A percentile compares a stretch with the other conserved stretches of the same genome.
phyloP scores from a whole-genome alignment of 495 filamentous ascomycete genomes.

The Elaphomyces granulatus region DNA sequence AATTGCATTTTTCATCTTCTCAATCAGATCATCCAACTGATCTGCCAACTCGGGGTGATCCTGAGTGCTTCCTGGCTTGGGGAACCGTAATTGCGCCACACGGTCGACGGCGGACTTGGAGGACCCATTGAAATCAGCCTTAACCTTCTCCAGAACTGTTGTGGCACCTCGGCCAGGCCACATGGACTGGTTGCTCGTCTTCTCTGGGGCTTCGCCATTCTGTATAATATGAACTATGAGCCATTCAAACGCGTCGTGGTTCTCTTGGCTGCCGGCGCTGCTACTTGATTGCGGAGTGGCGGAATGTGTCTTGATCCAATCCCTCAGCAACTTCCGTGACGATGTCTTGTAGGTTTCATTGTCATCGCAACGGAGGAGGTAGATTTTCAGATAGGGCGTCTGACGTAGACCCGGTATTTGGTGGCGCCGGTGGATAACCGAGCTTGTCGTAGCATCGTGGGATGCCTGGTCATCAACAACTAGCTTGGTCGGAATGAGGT shows the following conservation, averaged over 20 bases:
- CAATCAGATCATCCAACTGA: slow-evolving; percentile 69
- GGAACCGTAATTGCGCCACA: slow-evolving; percentile 70
- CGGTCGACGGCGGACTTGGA: slow-evolving; percentile 66
- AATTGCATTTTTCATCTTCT: slow-evolving; percentile 77
- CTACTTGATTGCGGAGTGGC: slow-evolving; percentile 27
- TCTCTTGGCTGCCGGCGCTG: slow-evolving; percentile 43
- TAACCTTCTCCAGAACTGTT: slow-evolving; percentile 78
- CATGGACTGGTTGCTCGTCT: slow-evolving; percentile 53
- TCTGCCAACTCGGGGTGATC: slow-evolving; percentile 55
- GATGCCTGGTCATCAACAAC: no score
- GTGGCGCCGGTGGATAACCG: slow-evolving; percentile 57
- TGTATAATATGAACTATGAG: slow-evolving; percentile 83
- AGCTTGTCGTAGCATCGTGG: slow-evolving; percentile 17
- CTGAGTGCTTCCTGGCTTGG: slow-evolving; percentile 28
- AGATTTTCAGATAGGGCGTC: slow-evolving; percentile 88
- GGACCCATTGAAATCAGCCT: slow-evolving; percentile 79
- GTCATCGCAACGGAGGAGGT: slow-evolving; percentile 81
- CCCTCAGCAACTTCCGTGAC: slow-evolving; percentile 61
- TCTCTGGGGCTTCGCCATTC: slow-evolving; percentile 44
- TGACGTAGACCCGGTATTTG: slow-evolving; percentile 90
- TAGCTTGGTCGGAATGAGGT: slow-evolving; percentile 58
- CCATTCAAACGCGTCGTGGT: slow-evolving; percentile 96
- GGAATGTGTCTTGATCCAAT: slow-evolving; percentile 79
- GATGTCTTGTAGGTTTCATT: slow-evolving; percentile 80
- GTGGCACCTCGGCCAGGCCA: slow-evolving; percentile 63